Evolutionary conservation across 2,329 filamentous ascomycete genomes (phyloP), one percentile per base, ranked within the genome.

Genomic region (Fusarium setosum): DNA sequence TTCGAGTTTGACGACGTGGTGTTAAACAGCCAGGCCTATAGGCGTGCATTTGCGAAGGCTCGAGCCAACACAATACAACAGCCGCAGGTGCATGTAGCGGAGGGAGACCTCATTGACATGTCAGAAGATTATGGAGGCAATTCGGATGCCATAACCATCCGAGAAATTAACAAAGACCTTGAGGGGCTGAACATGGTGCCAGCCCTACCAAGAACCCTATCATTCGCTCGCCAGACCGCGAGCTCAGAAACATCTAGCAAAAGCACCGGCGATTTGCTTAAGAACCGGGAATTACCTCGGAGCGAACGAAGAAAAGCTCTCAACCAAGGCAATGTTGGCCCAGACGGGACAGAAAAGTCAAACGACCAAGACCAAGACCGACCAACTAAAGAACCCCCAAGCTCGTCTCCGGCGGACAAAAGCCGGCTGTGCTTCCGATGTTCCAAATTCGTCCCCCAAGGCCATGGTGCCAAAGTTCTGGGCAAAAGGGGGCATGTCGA

Each of bases 1-100:
- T 49, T 55, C 5, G 52, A 49, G 7, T 55, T 55, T 5, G 52
- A 55, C n/a, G 20, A 40, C 17, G 2, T 55, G 34, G 52, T 55
- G 3, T 24, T 55, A 10, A 55, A 49, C 9, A 55, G 52, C 34
- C 41, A 40, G 21, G 42, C 18, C 10, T 49, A 55, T 24, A 26
- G 52, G 32, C 52, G 52, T 8, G 52, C 15, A 1, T 49, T 49
- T 18, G 52, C 24, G 2, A 55, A 8, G 12, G 52, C 42, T 4
- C 52, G 40, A 12, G 18, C 34, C 8, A 24, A 40, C n/a, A n/a
- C n/a, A 5, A 31, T 13, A 4, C n/a, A 48, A 4, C 32, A n/a
- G 5, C 42, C 15, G 11, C 23, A 38, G 8, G 31, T 21, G 11
- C 20, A 37, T 7, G 13, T 40, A 17, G 17, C 38, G 23, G 21